These are phyloP conservation scores for Domatiomyces globalis DNA, from an alignment of 2,329 filamentous ascomycete genomes.

Conservation along the genomic window DNA sequence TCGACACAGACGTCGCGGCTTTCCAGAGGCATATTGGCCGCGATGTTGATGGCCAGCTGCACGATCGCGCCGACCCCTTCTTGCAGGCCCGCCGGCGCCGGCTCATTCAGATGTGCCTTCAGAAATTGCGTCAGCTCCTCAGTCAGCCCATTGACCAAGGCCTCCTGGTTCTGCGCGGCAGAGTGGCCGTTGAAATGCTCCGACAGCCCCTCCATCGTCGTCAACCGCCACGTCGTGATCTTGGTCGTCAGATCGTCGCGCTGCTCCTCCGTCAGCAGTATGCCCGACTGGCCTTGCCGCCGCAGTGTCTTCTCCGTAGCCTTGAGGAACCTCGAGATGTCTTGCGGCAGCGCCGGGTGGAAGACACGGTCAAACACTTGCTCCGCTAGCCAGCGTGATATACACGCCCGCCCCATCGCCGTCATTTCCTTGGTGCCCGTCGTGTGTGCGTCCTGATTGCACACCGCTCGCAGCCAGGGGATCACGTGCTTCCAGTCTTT, in stretches of 20 bases:
- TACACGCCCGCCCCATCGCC: constrained; percentile 74
- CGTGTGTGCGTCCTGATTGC: constrained; percentile 71
- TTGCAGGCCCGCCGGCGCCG: constrained; percentile 66
- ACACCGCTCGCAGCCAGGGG: constrained; percentile 60
- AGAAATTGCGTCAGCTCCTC: constrained; percentile 54
- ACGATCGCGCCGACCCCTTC: constrained; percentile 85
- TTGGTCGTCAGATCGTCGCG: constrained; percentile 76
- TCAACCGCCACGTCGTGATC: constrained; percentile 82
- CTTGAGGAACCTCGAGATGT: constrained; percentile 67
- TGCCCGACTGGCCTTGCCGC: constrained; percentile 22
- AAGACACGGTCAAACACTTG: constrained; percentile 87
- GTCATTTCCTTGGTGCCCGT: constrained; percentile 97
- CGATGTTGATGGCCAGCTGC: constrained; percentile 74
- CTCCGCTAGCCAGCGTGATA: constrained; percentile 79
- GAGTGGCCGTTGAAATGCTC: constrained; percentile 52
- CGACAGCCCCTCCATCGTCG: constrained; percentile 80
- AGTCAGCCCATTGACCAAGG: constrained; percentile 58
- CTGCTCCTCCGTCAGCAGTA: constrained; percentile 29
- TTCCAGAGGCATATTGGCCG: constrained; percentile 74
- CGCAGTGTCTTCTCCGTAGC: constrained; percentile 78
- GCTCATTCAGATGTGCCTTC: constrained; percentile 59
- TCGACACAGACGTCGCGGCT: constrained; percentile 78
- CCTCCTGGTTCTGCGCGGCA: constrained; percentile 50
- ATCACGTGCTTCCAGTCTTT: constrained; percentile 84
- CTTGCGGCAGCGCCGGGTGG: constrained; percentile 69